A percentile compares a stretch with the other conserved stretches of the same genome.
phyloP scores from a whole-genome alignment of 257 asterid species.

The Datura wrightii region DNA sequence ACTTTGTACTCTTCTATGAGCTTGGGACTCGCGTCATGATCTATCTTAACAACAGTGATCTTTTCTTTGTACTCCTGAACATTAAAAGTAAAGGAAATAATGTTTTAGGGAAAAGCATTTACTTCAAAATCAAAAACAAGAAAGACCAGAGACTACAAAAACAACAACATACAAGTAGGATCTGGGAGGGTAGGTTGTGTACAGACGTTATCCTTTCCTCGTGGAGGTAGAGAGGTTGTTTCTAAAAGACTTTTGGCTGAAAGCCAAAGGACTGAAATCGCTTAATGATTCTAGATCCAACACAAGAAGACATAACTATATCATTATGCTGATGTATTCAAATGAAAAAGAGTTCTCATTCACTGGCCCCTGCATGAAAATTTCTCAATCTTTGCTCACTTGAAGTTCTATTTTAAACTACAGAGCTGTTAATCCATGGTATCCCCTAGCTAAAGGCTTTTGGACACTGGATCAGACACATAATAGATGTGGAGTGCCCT shows the following conservation, averaged over 20 bases:
- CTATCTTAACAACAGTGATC: constrained; percentile 75
- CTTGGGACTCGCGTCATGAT: constrained; percentile 77
- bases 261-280: neutral
- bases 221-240: too few relatives aligned
- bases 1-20: constrained; percentile 84
- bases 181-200: too few relatives aligned
- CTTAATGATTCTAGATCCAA: neutral
- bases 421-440: neutral
- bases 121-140: neutral
- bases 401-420: neutral
- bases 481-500: neutral
- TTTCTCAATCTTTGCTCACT: neutral
- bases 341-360: neutral
- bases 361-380: neutral
- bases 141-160: neutral
- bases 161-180: too few relatives aligned
- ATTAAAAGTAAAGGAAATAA: neutral
- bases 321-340: neutral
- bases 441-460: neutral
- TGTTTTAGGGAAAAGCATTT: neutral
- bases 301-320: neutral
- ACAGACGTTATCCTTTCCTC: too few relatives aligned
- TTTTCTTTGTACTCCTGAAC: constrained; percentile 74
- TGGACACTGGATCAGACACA: neutral
- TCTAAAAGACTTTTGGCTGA: too few relatives aligned